Conservation (phyloP, 441 rosid species). For the Adansonia grandidieri region DNA sequence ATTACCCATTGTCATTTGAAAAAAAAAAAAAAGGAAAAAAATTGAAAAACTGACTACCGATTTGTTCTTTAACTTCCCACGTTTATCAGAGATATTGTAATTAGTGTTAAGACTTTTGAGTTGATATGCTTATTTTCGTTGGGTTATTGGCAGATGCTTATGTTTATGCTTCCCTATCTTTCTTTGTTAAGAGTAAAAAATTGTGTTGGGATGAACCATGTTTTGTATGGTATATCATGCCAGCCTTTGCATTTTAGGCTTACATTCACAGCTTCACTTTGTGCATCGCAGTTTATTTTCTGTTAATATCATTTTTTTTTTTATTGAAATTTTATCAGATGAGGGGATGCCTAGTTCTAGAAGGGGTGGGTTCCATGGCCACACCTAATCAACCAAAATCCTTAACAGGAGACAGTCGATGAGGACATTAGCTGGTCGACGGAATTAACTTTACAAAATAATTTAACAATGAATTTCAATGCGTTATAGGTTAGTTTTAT, state of each 20-base stretch:
- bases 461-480: background rate
- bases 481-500: background rate
- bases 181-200: background rate
- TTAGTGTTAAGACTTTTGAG: background rate
- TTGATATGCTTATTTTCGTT: background rate
- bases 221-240: background rate
- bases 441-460: conserved; percentile 33
- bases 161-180: background rate
- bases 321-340: conserved; percentile 41
- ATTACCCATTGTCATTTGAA: background rate
- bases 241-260: background rate
- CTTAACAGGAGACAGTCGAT: background rate
- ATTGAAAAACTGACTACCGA: background rate
- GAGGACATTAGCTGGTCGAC: conserved; percentile 1
- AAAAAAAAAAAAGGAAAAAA: background rate
- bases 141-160: too few species aligned
- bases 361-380: conserved; percentile 43
- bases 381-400: conserved; percentile 29
- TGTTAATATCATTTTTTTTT: background rate
- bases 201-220: background rate
- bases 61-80: background rate
- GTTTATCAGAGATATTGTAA: background rate
- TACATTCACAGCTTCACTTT: background rate
- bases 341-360: conserved; percentile 54
- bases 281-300: background rate